Evolutionary conservation across 352 stramenopile species (phyloP), one percentile per base, ranked within the genome.

Genomic region (Thraustochytrium striatum): DNA sequence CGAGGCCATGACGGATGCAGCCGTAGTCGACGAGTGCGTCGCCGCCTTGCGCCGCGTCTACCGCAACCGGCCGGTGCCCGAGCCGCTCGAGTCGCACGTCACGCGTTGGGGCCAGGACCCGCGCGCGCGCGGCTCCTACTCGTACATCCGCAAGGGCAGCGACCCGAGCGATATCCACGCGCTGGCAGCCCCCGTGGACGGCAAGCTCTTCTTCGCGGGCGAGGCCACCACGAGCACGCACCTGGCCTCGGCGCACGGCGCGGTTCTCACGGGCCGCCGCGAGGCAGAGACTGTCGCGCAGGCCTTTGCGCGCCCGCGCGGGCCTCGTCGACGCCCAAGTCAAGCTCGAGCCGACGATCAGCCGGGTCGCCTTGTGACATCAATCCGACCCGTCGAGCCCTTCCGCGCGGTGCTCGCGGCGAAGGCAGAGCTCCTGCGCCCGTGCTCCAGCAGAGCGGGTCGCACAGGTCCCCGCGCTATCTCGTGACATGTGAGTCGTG

Each of bases 191-290:
- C 84, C 83, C 3, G 55, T 86, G n/a, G 78, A 38, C 32, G 84
- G 85, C 79, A 50, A 61, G 55, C 82, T 93, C 41, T 85, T 92
- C 68, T 93, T 93, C 86, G 89, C 89, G 55, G 89, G 89, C 25
- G 89, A 93, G 84, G 87, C 87, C 53, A 92, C 89, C 25, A 91
- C 86, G 30, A 84, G 82, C 19, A 91, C 85, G 73, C 88, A 92
- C 81, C 87, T 88, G 21, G 89, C 85, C 2, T 92, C 89, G 1
- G 87, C 91, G 28, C 88, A 92, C 79, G 89, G 89, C 1, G 88
- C 88, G 0, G 91, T 88, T 82, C 68, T 91, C 47, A 89, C 83
- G 5, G 89, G 89, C 19, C 87, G 91, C 36, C 82, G 88, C 39
- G 88, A 91, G 80, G 87, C 88, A 7, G 33, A 2, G 21, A 36